Conservation (phyloP, 192 early-diverging fungal genomes). For the Linnemannia exigua region DNA sequence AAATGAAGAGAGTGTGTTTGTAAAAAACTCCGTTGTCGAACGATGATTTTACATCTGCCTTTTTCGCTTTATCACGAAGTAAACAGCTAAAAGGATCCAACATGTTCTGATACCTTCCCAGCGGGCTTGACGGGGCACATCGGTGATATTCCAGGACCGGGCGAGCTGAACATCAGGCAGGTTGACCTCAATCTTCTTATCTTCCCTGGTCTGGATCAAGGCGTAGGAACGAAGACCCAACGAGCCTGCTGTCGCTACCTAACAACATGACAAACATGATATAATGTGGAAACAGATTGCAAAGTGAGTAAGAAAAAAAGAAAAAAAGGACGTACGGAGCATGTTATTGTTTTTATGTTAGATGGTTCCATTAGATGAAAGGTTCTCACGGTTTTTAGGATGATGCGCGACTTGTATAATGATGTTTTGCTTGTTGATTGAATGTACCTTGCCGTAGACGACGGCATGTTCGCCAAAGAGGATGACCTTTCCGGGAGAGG, state of each 20-base stretch:
- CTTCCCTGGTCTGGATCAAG: constrained; percentile 66
- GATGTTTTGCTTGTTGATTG: not conserved
- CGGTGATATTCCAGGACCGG: constrained; percentile 45
- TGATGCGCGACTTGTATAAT: not conserved
- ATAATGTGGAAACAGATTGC: not conserved
- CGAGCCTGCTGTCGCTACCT: constrained; percentile 88
- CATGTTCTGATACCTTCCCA: constrained; percentile 48
- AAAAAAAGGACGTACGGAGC: not conserved
- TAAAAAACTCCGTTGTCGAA: not conserved
- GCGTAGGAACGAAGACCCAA: constrained; percentile 84
- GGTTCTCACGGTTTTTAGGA: not conserved
- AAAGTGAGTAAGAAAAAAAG: not conserved
- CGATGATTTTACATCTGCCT: not conserved
- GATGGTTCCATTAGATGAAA: not conserved
- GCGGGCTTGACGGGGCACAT: constrained; percentile 40
- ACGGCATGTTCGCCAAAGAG: constrained; percentile 99
- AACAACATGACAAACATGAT: constrained; percentile 12
- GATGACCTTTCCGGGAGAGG: constrained; percentile 98
- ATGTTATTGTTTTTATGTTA: not conserved
- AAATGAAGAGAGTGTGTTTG: not conserved
- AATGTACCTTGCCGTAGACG: constrained; percentile 86
- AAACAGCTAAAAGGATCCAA: not conserved
- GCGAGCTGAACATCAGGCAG: constrained; percentile 76
- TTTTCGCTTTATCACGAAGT: not conserved
- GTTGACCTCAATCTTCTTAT: constrained; percentile 61